Percentiles rank a stretch among this genome's conserved stretches.
phyloP scores from a whole-genome alignment of 164 flowering plant genomes.

The Vitis amurensis region DNA sequence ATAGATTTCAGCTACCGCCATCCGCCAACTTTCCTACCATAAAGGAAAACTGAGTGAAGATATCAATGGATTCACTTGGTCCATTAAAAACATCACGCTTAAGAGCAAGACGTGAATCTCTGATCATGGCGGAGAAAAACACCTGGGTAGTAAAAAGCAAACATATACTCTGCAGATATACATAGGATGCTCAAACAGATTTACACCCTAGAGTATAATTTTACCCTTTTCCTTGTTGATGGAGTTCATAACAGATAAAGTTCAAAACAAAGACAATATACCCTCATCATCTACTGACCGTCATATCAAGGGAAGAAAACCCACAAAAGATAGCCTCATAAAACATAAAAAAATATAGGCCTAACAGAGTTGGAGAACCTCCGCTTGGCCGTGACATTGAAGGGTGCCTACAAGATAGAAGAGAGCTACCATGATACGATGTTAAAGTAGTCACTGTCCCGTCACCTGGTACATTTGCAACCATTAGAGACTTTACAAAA shows the following conservation, averaged over 20 bases:
- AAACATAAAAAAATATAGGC: background rate
- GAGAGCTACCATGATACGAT: background rate
- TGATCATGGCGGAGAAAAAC: no score
- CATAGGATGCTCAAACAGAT: background rate
- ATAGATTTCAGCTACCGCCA: no score
- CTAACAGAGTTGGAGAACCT: background rate
- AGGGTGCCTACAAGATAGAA: slow-evolving; percentile 6
- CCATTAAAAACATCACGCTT: no score
- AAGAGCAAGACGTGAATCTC: no score
- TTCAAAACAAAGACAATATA: background rate
- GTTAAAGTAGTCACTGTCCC: background rate
- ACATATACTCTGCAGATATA: background rate
- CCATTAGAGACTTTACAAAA: slow-evolving; percentile 26
- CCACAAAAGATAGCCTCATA: background rate
- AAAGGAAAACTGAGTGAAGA: no score
- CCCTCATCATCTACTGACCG: slow-evolving; percentile 3
- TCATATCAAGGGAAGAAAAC: background rate
- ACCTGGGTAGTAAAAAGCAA: background rate
- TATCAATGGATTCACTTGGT: no score
- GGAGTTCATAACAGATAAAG: background rate
- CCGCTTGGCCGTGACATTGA: background rate
- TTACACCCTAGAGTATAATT: background rate
- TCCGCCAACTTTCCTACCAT: no score
- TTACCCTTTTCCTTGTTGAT: slow-evolving; percentile 4
- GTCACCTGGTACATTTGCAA: slow-evolving; percentile 12